Base-by-base conservation (phyloP, 1,139 yeast genomes). In the Blastobotrys proliferans region DNA sequence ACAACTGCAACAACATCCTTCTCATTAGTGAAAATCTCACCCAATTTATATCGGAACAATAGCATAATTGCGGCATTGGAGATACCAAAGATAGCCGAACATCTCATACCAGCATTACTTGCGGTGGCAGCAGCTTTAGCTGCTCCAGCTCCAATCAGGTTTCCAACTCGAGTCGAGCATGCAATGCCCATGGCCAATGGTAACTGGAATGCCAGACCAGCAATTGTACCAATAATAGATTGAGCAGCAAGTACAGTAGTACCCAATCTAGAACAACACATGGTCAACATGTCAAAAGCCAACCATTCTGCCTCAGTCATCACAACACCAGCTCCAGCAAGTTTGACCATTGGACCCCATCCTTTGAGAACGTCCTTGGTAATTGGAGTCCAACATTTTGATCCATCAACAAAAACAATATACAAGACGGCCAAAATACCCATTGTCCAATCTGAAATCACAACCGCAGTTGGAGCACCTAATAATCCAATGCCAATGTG, bases 101-200 rank as follows among this genome's bases (percentile, higher is more conserved):
- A 69, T 1, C 64, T 49, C 20, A 85, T 66, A 0, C 92, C 88
- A 2, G 83, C 75, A 44, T 68, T 65, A 1, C 88, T 75, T 1
- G 95, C 81, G 3, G 74, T 65, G 45, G 76, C 72, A 0, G 95
- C 95, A 31, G 74, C 70, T 20, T 64, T 66, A 4, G 79, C 63
- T 52, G 84, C 79, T 37, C 74, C 80, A 0, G 92, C 94, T 2
- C 97, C 97, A 44, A 90, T 77, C 53, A 83, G 85, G 57, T 83
- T 85, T 27, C 96, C 95, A 38, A 88, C 81, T 61, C 97, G 74
- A 0, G 96, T 88, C 0, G 94, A 81, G 0, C 90, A 74, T 0
- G 95, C 94, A 26, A 88, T 87, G 29, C 95, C 83, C 8, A 87
- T 77, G 0, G 96, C 88, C 69, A 88, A 86, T 10, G 97, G 95